Conservation (phyloP, 441 rosid species). For the Gossypium trilobum region DNA sequence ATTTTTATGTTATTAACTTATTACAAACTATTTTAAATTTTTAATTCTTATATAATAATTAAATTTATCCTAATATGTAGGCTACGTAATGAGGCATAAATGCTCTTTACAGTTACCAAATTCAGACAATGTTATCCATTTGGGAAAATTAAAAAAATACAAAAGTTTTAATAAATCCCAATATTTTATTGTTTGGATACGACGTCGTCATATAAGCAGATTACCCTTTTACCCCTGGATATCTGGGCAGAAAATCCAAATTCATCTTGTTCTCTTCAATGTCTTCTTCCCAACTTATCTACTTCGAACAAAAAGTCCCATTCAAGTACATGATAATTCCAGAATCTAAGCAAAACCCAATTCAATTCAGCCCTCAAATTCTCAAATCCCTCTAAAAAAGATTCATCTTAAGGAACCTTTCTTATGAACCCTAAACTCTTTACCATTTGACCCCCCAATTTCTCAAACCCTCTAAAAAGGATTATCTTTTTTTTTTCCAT, state of each 20-base stretch:
- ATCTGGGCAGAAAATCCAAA: neutral
- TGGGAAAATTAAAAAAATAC: too few species aligned
- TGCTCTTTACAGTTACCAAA: neutral
- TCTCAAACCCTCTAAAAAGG: neutral
- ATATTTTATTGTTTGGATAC: neutral
- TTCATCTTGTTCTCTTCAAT: neutral
- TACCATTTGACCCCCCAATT: neutral
- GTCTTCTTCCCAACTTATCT: neutral
- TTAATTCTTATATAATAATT: too few species aligned
- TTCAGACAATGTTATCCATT: neutral
- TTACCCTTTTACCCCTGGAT: neutral
- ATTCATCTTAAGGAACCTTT: neutral
- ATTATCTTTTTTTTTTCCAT: neutral
- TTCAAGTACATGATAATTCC: neutral
- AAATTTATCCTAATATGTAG: too few species aligned
- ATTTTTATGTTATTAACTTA: too few species aligned
- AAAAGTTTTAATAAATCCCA: neutral
- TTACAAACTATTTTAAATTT: too few species aligned
- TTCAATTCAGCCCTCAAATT: neutral
- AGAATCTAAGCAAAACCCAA: neutral
- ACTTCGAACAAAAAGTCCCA: neutral
- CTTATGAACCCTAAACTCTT: too few species aligned
- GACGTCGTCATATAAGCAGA: neutral
- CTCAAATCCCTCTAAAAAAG: neutral
- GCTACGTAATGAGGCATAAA: too few species aligned